Evolutionary conservation across 1,284 basidiomycete species (phyloP).

Genomic region (Fistulinella cinereoalba): DNA sequence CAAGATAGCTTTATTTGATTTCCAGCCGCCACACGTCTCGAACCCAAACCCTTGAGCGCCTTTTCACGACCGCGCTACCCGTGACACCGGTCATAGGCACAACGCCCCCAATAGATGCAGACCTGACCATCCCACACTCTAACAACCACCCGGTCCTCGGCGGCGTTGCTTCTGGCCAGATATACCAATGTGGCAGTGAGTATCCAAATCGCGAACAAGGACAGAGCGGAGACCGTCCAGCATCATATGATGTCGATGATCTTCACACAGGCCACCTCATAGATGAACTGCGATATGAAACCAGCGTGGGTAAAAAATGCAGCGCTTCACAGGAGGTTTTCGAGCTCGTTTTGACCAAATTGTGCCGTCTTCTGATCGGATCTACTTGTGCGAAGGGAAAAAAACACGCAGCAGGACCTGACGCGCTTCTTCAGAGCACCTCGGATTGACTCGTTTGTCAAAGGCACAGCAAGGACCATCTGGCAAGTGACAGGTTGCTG

Average conservation of each 20-base stretch:
- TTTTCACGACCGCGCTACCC: not conserved
- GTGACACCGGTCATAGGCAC: not conserved
- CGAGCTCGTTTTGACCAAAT: slow-evolving; percentile 32
- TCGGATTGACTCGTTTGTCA: slow-evolving; percentile 3
- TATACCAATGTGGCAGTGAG: not conserved
- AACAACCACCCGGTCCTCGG: not conserved
- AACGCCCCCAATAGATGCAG: not conserved
- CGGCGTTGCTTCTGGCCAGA: slow-evolving; percentile 3
- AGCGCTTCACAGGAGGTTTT: slow-evolving; percentile 8
- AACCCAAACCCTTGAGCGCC: not conserved
- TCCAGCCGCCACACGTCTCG: not conserved
- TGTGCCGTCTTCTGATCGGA: slow-evolving; percentile 29
- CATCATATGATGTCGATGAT: slow-evolving; percentile 2
- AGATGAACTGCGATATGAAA: slow-evolving; percentile 24
- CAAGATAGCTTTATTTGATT: not conserved
- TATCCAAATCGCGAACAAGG: not conserved
- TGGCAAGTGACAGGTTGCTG: not conserved
- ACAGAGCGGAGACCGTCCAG: not conserved
- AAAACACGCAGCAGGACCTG: not conserved
- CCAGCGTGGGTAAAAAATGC: slow-evolving; percentile 18
- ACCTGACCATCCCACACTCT: not conserved
- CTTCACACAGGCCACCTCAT: slow-evolving; percentile 17
- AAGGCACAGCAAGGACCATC: slow-evolving; percentile 5
- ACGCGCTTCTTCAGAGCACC: slow-evolving; percentile 1
- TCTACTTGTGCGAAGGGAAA: not conserved